phyloP scores from a whole-genome alignment of 768 basidiomycete species.

The Serendipita sp. region DNA sequence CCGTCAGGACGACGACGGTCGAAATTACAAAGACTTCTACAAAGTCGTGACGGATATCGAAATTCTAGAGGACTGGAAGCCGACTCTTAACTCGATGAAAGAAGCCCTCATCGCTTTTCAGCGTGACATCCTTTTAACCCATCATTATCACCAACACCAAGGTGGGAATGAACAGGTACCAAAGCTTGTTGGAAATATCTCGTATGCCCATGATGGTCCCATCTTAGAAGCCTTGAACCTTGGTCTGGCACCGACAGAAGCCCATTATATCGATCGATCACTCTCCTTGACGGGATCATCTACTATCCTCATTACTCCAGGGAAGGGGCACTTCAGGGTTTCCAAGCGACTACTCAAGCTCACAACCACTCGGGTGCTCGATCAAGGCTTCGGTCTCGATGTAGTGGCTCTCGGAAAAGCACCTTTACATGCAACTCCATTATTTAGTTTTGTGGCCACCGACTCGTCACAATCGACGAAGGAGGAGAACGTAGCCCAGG shows the following conservation, averaged over 20 bases:
- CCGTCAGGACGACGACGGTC: slow-evolving; percentile 52
- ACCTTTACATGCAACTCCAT: slow-evolving; percentile 82
- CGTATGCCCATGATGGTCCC: slow-evolving; percentile 84
- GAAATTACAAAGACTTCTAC: slow-evolving; percentile 82
- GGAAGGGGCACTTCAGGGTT: slow-evolving; percentile 86
- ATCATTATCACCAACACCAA: slow-evolving; percentile 63
- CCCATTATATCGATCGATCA: slow-evolving; percentile 90
- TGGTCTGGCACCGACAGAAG: slow-evolving; percentile 81
- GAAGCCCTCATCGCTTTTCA: slow-evolving; percentile 84
- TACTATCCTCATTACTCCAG: slow-evolving; percentile 79
- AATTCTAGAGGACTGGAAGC: slow-evolving; percentile 73
- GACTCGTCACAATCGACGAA: background rate
- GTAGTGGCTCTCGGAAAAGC: slow-evolving; percentile 79
- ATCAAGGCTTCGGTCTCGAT: slow-evolving; percentile 83
- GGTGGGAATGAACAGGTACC: slow-evolving; percentile 30
- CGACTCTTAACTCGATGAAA: slow-evolving; percentile 72
- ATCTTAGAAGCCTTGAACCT: slow-evolving; percentile 92
- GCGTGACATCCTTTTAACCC: slow-evolving; percentile 75
- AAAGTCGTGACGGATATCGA: slow-evolving; percentile 91
- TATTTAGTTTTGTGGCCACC: slow-evolving; percentile 68
- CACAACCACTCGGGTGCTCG: slow-evolving; percentile 85
- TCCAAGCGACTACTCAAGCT: slow-evolving; percentile 77
- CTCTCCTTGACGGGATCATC: slow-evolving; percentile 74
- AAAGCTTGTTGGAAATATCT: slow-evolving; percentile 61
- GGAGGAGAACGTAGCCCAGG: background rate